Base-by-base conservation (phyloP, 2,329 filamentous ascomycete genomes). In the Xylaria sp. region DNA sequence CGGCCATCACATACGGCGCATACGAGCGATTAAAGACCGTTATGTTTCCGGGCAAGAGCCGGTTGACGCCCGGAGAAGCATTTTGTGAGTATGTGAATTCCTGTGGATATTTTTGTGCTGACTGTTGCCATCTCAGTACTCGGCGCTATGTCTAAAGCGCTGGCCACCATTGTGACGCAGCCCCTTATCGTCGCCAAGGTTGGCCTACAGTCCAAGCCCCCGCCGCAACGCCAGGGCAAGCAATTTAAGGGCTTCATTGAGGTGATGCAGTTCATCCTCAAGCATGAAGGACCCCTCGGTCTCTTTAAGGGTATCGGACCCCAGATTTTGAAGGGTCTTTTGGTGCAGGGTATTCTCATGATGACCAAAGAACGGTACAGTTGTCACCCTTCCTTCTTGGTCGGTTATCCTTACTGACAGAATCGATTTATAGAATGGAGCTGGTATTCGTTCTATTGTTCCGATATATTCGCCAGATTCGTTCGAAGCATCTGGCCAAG, bases 101-200 rank as follows among this genome's bases (percentile, higher is more conserved):
- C 19, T 30, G 4, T 8, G 4, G 11, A 34, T 42, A 46, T 7
- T 23, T 35, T 50, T 11, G 37, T 39, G 39, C 66, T 71, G 58
- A 69, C 51, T 9, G 13, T 47, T 35, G 37, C 37, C 13, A 54
- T 42, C 13, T 30, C 60, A 94, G 92, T 95, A 34, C 85, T 99
- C 54, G 94, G 94, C 62, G 92, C 94, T 50, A 83, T 95, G 76
- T 97, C 93, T 54, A 99, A 99, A 76, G 84, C 91, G 4, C 76
- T 97, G 61, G 94, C 94, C 55, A 99, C 94, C 0, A 87, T 99
- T 65, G 86, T 82, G 57, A 99, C 94, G 6, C 94, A 99, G 73
- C 94, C 94, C 11, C 81, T 99, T 58, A 99, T 99, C 69, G 93
- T 99, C 62, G 94, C 94, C 63, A 99, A 99, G 78, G 94, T 99